A percentile compares a stretch with the other conserved stretches of the same genome.
Conservation (phyloP, 2,329 filamentous ascomycete genomes). For the Alternaria brassicae region DNA sequence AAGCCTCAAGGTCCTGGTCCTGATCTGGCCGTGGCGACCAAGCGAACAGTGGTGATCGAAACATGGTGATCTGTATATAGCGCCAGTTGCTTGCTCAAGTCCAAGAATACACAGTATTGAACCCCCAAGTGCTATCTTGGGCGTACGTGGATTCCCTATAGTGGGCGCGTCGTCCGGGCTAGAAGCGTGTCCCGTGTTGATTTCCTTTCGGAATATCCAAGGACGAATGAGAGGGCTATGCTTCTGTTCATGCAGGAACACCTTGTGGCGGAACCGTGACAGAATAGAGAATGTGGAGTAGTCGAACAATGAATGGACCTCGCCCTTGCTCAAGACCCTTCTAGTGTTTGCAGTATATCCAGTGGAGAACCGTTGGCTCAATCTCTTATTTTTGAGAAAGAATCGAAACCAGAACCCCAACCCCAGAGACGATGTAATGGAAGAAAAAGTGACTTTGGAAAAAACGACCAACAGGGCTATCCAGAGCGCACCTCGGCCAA, state of each 20-base stretch:
- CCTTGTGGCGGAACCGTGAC: constrained; percentile 26
- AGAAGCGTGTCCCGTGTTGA: constrained; percentile 27
- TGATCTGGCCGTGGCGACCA: constrained; percentile 45
- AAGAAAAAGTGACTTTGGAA: constrained; percentile 1
- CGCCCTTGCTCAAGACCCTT: constrained; percentile 36
- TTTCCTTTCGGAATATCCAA: constrained; percentile 23
- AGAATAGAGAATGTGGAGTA: constrained; percentile 20
- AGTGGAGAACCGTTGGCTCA: constrained; percentile 29
- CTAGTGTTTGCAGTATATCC: constrained; percentile 35
- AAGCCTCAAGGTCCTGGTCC: constrained; percentile 36
- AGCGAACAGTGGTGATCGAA: constrained; percentile 41
- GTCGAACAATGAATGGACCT: constrained; percentile 44
- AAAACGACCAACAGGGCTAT: constrained; percentile 19
- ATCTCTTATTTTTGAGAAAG: constrained; percentile 13
- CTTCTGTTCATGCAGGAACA: constrained; percentile 35
- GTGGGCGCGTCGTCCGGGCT: constrained; percentile 27
- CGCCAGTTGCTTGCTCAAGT: constrained; percentile 7
- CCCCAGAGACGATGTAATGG: constrained; percentile 1
- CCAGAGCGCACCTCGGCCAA: constrained; percentile 38
- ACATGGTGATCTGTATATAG: constrained; percentile 35
- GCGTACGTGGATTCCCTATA: constrained; percentile 37
- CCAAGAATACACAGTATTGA: constrained; percentile 20
- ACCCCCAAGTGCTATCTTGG: constrained; percentile 22
- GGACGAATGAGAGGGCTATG: constrained; percentile 35
- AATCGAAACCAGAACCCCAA: constrained; percentile 21